These are phyloP conservation scores for Eucalyptus paniculata DNA, from an alignment of 345 rosid species.

Conservation along the genomic window DNA sequence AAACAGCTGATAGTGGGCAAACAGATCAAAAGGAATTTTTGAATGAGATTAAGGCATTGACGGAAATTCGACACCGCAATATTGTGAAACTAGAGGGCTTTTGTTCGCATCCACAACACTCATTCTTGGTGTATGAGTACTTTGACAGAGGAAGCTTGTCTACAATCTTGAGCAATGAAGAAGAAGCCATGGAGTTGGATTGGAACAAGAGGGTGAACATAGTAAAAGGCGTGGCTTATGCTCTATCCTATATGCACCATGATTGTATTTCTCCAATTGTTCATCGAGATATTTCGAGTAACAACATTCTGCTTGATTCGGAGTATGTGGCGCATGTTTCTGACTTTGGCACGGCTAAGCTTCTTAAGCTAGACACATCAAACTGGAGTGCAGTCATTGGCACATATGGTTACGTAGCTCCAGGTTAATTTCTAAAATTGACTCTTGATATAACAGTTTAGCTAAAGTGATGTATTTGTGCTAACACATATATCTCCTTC, in stretches of 20 bases:
- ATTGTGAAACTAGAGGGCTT: neutral
- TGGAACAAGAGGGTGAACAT: neutral
- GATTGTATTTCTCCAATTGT: neutral
- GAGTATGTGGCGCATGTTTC: neutral
- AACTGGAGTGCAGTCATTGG: conserved; percentile 5
- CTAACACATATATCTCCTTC: no score
- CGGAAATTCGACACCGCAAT: neutral
- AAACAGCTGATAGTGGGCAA: neutral
- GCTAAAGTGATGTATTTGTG: no score
- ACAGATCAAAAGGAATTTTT: neutral
- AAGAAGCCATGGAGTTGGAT: neutral
- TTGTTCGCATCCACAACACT: neutral
- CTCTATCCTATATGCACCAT: neutral
- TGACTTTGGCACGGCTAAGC: conserved; percentile 9
- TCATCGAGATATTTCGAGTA: neutral
- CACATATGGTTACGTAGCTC: neutral
- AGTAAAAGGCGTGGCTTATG: neutral
- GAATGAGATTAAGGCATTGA: neutral
- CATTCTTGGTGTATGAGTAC: conserved; percentile 1
- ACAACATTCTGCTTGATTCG: neutral
- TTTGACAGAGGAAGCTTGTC: neutral
- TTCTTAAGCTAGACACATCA: neutral
- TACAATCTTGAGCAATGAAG: neutral
- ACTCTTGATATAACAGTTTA: neutral
- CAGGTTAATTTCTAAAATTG: neutral